Evolutionary conservation across 1,139 yeast genomes (phyloP).

Genomic region (Saccharomyces uvarum): DNA sequence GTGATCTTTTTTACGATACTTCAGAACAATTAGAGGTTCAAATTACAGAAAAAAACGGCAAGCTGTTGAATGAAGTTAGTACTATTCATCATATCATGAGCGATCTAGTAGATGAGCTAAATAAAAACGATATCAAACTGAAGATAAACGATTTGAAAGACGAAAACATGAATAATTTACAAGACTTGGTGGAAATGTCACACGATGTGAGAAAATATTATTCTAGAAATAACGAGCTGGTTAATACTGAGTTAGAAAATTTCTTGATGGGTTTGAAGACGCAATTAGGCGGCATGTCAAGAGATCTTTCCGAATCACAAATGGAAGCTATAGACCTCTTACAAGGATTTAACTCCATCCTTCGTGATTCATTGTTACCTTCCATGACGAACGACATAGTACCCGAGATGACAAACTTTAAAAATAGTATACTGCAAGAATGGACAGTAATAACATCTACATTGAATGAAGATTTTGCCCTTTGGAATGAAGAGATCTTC

Average conservation of each 20-base stretch:
- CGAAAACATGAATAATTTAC: slow-evolving; percentile 10
- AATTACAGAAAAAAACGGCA: background rate
- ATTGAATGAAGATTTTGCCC: slow-evolving; percentile 9
- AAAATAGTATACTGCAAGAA: slow-evolving; percentile 9
- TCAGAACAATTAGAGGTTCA: background rate
- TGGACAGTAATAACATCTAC: slow-evolving; percentile 10
- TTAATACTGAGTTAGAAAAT: background rate
- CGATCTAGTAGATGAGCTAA: slow-evolving; percentile 5
- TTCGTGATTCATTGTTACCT: slow-evolving; percentile 6
- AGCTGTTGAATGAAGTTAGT: background rate
- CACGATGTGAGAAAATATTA: background rate
- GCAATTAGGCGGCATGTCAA: slow-evolving; percentile 3
- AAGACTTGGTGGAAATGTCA: slow-evolving; percentile 6
- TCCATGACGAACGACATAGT: slow-evolving; percentile 4
- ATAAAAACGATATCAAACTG: slow-evolving; percentile 6
- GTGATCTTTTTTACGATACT: background rate
- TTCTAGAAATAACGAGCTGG: background rate
- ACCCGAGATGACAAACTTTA: slow-evolving; percentile 6
- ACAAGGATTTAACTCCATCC: slow-evolving; percentile 6
- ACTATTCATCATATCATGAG: background rate
- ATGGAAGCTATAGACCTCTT: slow-evolving; percentile 6
- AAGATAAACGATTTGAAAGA: slow-evolving; percentile 11
- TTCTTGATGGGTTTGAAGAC: slow-evolving; percentile 1
- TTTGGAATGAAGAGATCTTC: slow-evolving; percentile 12
- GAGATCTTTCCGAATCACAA: slow-evolving; percentile 1